Base-by-base conservation (phyloP, 2,329 filamentous ascomycete species). In the Diaporthe destruens region DNA sequence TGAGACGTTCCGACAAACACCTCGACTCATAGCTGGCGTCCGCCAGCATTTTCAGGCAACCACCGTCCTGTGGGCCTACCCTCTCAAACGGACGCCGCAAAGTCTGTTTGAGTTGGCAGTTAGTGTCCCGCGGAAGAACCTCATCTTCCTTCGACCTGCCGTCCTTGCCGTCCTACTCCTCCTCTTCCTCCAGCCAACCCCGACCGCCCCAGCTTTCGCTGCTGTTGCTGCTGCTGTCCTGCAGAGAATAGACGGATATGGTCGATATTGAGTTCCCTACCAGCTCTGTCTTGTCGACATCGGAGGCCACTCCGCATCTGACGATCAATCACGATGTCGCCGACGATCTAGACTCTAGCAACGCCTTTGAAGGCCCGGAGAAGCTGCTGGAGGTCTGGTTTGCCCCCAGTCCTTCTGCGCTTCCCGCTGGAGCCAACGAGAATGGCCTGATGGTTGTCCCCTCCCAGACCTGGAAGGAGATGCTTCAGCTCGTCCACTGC, bases 361-460 rank as follows among this genome's bases (percentile, higher is more conserved):
- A 95, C 88, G 95, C 96, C 77, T 99, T 99, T 81, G 96, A 99
- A 88, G 96, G 96, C 73, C 96, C 96, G 56, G 96, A 99, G 87
- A 99, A 99, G 87, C 89, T 99, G 71, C 89, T 99, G 79, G 96
- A 99, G 87, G 96, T 99, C 80, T 99, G 96, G 96, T 98, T 99
- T 82, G 93, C 93, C 72, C 91, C 95, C 32, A 94, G 93, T 78
- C 88, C 95, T 66, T 87, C 90, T 76, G 87, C 91, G 74, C 88
- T 97, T 51, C 93, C 95, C 23, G 85, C 90, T 5, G 89, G 91
- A 69, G 91, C 91, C 71, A 89, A 91, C 75, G 90, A 92, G 23
- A 87, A 90, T 81, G 96, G 96, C 34, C 86, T 99, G 80, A 98
- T 98, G 86, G 90, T 91, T 9, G 95, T 99, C 44, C 87, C 92